Evolutionary conservation across 75 land plant species (phyloP).

Genomic region (Chamaecyparis obtusa): DNA sequence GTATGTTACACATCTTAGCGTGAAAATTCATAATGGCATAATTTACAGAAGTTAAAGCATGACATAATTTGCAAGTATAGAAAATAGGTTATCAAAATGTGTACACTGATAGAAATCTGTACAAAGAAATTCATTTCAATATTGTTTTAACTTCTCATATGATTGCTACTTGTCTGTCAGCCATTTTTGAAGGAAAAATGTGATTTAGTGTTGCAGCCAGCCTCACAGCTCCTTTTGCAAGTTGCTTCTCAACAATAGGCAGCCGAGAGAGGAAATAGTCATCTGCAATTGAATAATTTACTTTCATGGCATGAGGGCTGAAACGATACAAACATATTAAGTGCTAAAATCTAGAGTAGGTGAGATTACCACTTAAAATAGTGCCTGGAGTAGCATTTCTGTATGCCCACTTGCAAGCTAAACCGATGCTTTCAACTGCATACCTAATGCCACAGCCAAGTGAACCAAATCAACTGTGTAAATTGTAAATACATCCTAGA

Average conservation of each 20-base stretch:
- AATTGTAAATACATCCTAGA: background rate
- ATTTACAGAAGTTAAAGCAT: background rate
- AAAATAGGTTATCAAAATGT: background rate
- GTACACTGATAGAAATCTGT: background rate
- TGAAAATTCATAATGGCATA: background rate
- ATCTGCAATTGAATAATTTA: slow-evolving; percentile 41
- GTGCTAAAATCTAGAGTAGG: background rate
- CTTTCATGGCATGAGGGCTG: background rate
- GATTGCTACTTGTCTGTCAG: background rate
- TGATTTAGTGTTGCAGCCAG: slow-evolving; percentile 68
- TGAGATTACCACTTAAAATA: slow-evolving; percentile 42
- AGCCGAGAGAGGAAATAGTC: slow-evolving; percentile 60
- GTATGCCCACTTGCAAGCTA: slow-evolving; percentile 74
- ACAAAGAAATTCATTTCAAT: background rate
- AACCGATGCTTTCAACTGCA: slow-evolving; percentile 57
- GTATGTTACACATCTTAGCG: too few species aligned
- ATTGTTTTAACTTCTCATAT: slow-evolving; percentile 3
- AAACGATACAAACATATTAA: background rate
- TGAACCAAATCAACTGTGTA: too few species aligned
- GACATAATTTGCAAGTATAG: background rate
- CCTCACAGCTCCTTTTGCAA: slow-evolving; percentile 71
- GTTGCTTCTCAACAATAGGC: slow-evolving; percentile 50
- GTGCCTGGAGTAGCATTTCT: slow-evolving; percentile 61
- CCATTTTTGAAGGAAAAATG: slow-evolving; percentile 30
- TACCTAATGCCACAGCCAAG: slow-evolving; percentile 36